Evolutionary conservation across 306 rosid species (phyloP).

Genomic region (Trichosanthes cucumerina): DNA sequence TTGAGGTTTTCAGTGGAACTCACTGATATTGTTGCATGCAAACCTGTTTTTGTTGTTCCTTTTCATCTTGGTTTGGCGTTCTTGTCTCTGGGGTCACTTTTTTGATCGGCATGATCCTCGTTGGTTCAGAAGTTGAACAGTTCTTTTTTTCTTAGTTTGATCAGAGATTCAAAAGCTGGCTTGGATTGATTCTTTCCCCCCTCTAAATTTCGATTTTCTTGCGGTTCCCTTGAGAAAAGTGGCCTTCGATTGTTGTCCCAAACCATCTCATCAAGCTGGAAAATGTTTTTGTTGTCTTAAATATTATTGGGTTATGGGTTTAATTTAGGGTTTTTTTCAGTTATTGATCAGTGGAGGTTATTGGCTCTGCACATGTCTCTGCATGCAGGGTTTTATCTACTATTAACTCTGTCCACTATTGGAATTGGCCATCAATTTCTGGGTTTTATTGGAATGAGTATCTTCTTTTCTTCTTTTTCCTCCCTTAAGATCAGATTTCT

Average conservation of each 20-base stretch:
- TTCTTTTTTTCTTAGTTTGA: neutral
- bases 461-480: neutral
- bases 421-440: neutral
- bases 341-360: neutral
- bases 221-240: neutral
- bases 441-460: neutral
- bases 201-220: neutral
- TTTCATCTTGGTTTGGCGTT: neutral
- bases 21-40: conserved; percentile 45
- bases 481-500: neutral
- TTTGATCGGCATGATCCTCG: neutral
- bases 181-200: too few species aligned
- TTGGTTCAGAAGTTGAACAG: neutral
- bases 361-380: conserved; percentile 4
- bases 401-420: neutral
- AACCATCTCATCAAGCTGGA: neutral
- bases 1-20: conserved; percentile 4
- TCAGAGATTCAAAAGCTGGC: neutral
- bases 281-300: neutral
- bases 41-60: conserved; percentile 9
- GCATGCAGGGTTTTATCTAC: conserved; percentile 3
- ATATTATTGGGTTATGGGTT: neutral
- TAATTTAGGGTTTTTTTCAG: conserved; percentile 4
- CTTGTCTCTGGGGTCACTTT: neutral
- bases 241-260: neutral